These are phyloP conservation scores for Starmerella bombi DNA, from an alignment of 805 yeast species.

Conservation along the genomic window DNA sequence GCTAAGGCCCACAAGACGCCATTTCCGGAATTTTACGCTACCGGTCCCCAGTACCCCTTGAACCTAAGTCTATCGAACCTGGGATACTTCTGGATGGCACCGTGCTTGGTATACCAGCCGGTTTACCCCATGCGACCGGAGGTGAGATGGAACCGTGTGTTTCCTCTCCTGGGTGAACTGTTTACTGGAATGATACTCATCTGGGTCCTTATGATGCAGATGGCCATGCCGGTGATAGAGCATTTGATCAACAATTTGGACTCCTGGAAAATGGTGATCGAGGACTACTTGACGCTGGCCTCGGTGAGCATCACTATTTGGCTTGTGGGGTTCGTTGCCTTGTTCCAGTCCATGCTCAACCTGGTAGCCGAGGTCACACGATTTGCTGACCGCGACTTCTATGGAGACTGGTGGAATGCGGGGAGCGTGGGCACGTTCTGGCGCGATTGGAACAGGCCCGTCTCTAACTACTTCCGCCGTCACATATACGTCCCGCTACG, in stretches of 20 bases:
- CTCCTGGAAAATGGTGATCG: conserved; percentile 21
- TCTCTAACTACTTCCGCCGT: conserved; percentile 32
- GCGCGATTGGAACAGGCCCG: conserved; percentile 37
- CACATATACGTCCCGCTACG: conserved; percentile 33
- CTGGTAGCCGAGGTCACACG: conserved; percentile 34
- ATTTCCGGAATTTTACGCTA: conserved; percentile 21
- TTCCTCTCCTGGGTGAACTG: conserved; percentile 30
- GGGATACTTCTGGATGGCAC: conserved; percentile 34
- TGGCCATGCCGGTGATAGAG: conserved; percentile 35
- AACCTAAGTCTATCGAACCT: conserved; percentile 30
- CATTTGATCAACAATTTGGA: conserved; percentile 25
- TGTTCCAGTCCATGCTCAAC: conserved; percentile 34
- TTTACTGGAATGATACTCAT: conserved; percentile 25
- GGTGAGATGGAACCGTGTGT: conserved; percentile 26
- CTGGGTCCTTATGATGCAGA: conserved; percentile 31
- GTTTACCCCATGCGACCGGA: conserved; percentile 31
- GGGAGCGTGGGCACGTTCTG: conserved; percentile 37
- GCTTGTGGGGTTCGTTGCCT: conserved; percentile 32
- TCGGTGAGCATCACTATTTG: conserved; percentile 33
- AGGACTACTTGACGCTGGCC: conserved; percentile 30
- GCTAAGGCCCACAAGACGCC: conserved; percentile 17
- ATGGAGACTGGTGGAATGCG: conserved; percentile 40
- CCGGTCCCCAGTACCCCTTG: conserved; percentile 29
- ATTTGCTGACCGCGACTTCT: conserved; percentile 36
- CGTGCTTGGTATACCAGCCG: conserved; percentile 38